Base-by-base conservation (phyloP, 805 yeast species). In the Saturnispora hagleri region DNA sequence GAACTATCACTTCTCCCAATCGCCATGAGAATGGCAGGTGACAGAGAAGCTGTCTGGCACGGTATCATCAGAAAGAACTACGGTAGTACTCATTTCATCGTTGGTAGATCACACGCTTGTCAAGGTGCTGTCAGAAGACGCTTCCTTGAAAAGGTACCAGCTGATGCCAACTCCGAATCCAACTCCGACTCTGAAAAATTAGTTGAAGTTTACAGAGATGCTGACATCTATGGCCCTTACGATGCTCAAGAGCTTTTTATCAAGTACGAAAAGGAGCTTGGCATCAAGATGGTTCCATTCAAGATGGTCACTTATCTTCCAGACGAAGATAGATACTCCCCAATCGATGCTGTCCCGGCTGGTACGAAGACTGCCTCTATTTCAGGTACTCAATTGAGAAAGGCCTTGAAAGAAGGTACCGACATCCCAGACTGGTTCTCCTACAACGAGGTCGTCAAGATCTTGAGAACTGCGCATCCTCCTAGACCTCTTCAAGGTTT, bases 1-100 rank as follows among this genome's bases (percentile, higher is more conserved):
- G 81, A 86, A 58, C 74, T 90, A 56, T 84, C 97, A 8, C 73
- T 90, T 57, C 76, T 90, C 61, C 98, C 98, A 12, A 75, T 90
- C 64, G 98, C 98, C 40, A 90, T 90, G 98, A 84, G 98, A 77
- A 90, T 90, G 98, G 97, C 93, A 52, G 98, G 98, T 69, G 97
- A 91, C 69, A 82, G 96, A 68, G 98, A 90, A 73, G 98, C 98
- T 22, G 86, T 90, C 44, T 91, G 97, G 97, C 98, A 90, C 67
- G 96, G 97, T 17, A 84, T 91, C 63, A 90, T 90, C 67, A 86
- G 98, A 72, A 88, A 89, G 75, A 90, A 90, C 73, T 89, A 84
- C 66, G 98, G 98, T 65, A 96, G 96, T 51, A 86, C 96, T 50
- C 97, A 91, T 69, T 91, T 91, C 74, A 90, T 90, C 64, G 97